Base-by-base conservation (phyloP, 1,284 basidiomycete species). In the Agroathelia rolfsii region DNA sequence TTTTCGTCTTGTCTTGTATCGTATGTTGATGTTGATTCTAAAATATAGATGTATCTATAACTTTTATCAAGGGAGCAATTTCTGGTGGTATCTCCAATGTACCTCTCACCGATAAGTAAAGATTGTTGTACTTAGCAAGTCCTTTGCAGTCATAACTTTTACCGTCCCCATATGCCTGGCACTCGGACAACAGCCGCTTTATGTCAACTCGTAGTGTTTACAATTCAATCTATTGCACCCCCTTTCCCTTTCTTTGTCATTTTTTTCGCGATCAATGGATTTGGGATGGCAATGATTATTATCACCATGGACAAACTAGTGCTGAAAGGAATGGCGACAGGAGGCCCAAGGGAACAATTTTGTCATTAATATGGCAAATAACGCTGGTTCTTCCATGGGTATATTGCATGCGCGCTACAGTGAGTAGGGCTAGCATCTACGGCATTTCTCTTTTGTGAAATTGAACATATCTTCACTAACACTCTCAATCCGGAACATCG, bases 201-300 rank as follows among this genome's bases (percentile, higher is more conserved):
- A 2, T 33, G 49, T 8, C 53, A 64, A 30, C 39, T 55, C 2
- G 39, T 71, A 7, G 72, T 61, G 1, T 80, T 76, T 46, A 39
- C 53, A 3, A 53, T 82, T 21, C 64, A 74, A 42, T 60, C 67
- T n/a, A 58, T 74, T 11, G 69, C 67, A 2, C 61, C 69, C 0
- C 78, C 79, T 2, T 84, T 77, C 45, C 76, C 77, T 1, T 59
- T 65, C 1, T 77, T 78, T 41, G 65, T 69, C 7, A 48, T 78
- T 16, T 62, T 66, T 0, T 79, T 68, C 43, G 52, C 61, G 10
- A 55, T 82, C 44, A 76, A 69, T 40, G 79, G 82, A 0, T 66
- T 80, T 30, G 81, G 77, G 0, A 47, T 74, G 28, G 64, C 76
- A 3, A 47, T 75, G 8, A 49, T 41, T 19, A 1, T 9, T 17